Conservation (phyloP, 305 asterid species). For the Stenogyne calaminthoides region DNA sequence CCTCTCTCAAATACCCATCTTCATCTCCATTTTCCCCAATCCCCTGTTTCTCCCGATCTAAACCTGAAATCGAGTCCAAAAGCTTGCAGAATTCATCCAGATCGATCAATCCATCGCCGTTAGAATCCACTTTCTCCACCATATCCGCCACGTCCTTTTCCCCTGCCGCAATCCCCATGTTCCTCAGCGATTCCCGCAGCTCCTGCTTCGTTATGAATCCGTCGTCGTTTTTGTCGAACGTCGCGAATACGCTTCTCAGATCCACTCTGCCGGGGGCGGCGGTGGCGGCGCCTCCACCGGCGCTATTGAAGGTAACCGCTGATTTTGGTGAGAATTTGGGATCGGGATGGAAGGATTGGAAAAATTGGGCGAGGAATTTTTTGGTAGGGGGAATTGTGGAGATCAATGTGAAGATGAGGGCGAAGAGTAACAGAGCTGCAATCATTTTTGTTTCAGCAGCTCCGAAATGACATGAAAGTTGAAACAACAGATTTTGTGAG, state of each 20-base stretch:
- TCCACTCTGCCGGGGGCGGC: background rate
- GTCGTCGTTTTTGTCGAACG: constrained; percentile 80
- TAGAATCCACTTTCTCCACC: constrained; percentile 62
- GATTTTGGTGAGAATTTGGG: background rate
- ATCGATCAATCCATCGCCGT: constrained; percentile 78
- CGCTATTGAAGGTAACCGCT: background rate
- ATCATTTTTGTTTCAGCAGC: constrained; percentile 32
- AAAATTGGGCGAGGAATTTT: constrained; percentile 40
- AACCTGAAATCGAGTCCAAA: constrained; percentile 42
- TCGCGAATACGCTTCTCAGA: constrained; percentile 56
- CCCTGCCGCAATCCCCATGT: constrained; percentile 60
- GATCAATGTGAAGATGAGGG: constrained; percentile 45
- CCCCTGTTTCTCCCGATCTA: background rate
- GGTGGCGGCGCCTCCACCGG: background rate
- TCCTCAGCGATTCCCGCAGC: constrained; percentile 59
- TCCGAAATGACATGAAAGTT: constrained; percentile 25
- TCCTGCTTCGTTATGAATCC: constrained; percentile 75
- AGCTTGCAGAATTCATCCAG: constrained; percentile 69
- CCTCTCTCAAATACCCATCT: constrained; percentile 58
- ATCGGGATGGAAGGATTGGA: constrained; percentile 17
- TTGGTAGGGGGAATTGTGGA: constrained; percentile 42
- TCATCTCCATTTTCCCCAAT: constrained; percentile 26
- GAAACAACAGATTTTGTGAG: constrained; percentile 4
- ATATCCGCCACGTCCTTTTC: constrained; percentile 68
- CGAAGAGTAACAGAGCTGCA: constrained; percentile 44